Conservation (phyloP, 441 rosid genomes). For the Pelargonium fulgidum region DNA sequence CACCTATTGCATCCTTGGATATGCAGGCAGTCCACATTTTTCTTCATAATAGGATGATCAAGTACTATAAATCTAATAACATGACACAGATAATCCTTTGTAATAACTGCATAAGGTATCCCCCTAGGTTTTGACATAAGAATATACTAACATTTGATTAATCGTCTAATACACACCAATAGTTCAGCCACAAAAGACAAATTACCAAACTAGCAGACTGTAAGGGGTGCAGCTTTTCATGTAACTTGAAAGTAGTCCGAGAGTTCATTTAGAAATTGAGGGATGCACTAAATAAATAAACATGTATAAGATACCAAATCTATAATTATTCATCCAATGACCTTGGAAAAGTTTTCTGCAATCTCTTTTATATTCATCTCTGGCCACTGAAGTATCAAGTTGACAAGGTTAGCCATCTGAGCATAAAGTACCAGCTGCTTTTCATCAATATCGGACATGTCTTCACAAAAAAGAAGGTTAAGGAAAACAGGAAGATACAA, state of each 20-base stretch:
- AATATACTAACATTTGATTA: background rate
- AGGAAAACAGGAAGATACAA: constrained; percentile 25
- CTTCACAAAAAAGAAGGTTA: constrained; percentile 41
- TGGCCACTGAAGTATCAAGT: constrained; percentile 65
- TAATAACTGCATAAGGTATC: constrained; percentile 9
- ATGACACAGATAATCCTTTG: constrained; percentile 12
- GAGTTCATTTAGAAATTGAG: background rate
- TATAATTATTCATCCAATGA: constrained; percentile 18
- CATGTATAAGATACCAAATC: constrained; percentile 8
- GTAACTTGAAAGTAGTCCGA: background rate
- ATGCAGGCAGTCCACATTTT: background rate
- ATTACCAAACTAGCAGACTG: background rate
- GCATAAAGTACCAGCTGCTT: constrained; percentile 83
- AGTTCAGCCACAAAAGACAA: background rate
- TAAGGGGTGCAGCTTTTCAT: background rate
- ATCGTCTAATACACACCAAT: background rate
- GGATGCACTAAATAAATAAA: background rate
- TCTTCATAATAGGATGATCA: background rate
- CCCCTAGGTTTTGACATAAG: constrained; percentile 12
- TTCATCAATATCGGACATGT: constrained; percentile 70
- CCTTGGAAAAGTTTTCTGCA: constrained; percentile 84
- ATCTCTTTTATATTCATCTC: constrained; percentile 59
- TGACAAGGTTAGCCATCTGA: constrained; percentile 90
- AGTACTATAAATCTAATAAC: background rate
- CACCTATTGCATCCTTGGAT: background rate